These are phyloP conservation scores for Apiospora malaysiana DNA, from an alignment of 2,329 filamentous ascomycete genomes.

Conservation along the genomic window DNA sequence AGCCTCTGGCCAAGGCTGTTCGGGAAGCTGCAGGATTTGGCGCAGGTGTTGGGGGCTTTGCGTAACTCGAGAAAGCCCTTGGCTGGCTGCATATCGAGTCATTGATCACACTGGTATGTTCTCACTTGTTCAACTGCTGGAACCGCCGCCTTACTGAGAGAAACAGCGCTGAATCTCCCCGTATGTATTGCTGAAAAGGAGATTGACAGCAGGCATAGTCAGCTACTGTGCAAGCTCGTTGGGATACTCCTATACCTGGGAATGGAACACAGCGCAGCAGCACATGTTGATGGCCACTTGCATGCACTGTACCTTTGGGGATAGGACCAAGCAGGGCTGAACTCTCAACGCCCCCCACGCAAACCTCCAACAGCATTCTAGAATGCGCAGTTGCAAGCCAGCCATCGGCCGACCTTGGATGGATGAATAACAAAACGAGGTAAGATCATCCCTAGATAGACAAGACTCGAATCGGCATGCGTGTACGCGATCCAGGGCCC, in stretches of 20 bases:
- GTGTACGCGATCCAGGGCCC: background rate
- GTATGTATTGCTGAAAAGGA: background rate
- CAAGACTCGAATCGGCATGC: background rate
- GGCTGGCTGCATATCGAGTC: constrained; percentile 21
- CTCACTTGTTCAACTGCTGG: background rate
- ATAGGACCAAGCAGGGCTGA: constrained; percentile 6
- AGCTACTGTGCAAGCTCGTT: background rate
- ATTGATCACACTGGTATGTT: constrained; percentile 10
- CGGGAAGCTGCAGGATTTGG: constrained; percentile 21
- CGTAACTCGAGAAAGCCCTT: background rate
- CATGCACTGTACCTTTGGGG: background rate
- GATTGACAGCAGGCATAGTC: background rate
- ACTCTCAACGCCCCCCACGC: background rate
- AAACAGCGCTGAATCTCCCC: background rate
- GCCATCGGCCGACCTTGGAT: background rate
- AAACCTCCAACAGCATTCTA: background rate
- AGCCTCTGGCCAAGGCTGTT: constrained; percentile 5
- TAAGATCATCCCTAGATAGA: background rate
- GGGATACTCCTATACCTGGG: background rate
- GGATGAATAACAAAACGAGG: background rate
- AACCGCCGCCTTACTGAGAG: background rate
- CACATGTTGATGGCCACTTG: background rate
- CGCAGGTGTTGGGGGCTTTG: constrained; percentile 2
- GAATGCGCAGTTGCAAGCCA: constrained; percentile 1
- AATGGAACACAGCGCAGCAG: background rate